Evolutionary conservation across 2,329 filamentous ascomycete genomes (phyloP).

Genomic region (Aspergillus amoenus): DNA sequence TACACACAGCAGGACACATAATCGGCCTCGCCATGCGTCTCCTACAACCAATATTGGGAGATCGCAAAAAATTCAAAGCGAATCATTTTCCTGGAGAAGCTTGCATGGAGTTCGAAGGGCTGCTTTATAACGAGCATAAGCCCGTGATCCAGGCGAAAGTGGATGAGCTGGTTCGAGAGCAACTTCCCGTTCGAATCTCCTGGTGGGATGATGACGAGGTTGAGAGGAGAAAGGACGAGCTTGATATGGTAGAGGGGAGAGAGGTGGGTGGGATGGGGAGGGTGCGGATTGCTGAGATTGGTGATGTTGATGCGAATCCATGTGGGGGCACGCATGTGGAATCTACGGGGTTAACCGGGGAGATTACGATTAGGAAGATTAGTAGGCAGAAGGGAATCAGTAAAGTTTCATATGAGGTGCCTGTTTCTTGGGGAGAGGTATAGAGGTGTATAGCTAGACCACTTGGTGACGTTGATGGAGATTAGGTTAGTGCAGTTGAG

Average conservation of each 20-base stretch:
- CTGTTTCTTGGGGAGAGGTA: conserved; percentile 8
- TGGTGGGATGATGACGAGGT: conserved; percentile 23
- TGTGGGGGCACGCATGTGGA: conserved; percentile 33
- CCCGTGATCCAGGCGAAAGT: conserved; percentile 28
- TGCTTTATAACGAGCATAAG: conserved; percentile 31
- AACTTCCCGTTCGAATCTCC: conserved; percentile 22
- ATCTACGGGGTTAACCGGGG: conserved; percentile 23
- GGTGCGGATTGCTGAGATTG: conserved; percentile 29
- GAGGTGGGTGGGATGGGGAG: conserved; percentile 18
- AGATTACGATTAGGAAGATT: conserved; percentile 28
- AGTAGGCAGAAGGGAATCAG: conserved; percentile 30
- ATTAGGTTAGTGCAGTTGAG: too few species aligned
- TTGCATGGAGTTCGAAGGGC: conserved; percentile 28
- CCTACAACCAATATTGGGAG: conserved; percentile 17
- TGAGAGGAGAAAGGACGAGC: conserved; percentile 5
- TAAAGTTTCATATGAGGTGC: conserved; percentile 29
- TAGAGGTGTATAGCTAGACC: background rate
- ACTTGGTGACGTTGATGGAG: background rate
- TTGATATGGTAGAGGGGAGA: conserved; percentile 18
- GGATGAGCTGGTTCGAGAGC: conserved; percentile 23
- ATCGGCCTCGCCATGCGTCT: conserved; percentile 29
- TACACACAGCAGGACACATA: conserved; percentile 33
- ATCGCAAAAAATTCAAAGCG: conserved; percentile 29
- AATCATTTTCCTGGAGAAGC: conserved; percentile 30
- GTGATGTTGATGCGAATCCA: conserved; percentile 29